A percentile compares a stretch with the other conserved stretches of the same genome.
phyloP scores from a whole-genome alignment of 768 basidiomycete genomes.

The Sistotremastrum niveocremeum region DNA sequence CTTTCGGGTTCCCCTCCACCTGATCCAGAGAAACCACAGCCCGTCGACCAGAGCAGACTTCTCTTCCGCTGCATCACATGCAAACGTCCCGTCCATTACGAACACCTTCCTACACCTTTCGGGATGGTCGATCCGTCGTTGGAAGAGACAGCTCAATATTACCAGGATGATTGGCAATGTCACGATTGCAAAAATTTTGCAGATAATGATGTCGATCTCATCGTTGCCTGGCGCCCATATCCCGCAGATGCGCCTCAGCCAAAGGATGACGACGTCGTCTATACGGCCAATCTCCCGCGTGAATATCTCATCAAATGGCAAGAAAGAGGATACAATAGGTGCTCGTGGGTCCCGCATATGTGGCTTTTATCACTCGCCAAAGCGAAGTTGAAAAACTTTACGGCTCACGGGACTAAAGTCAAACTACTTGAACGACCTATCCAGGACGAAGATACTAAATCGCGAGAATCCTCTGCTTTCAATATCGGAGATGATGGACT shows the following conservation, averaged over 20 bases:
- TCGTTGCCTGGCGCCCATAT: conserved; percentile 84
- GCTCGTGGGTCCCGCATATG: conserved; percentile 86
- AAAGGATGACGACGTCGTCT: conserved; percentile 28
- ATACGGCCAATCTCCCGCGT: conserved; percentile 56
- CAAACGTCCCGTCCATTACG: conserved; percentile 73
- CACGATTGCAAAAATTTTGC: conserved; percentile 63
- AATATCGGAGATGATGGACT: conserved; percentile 28
- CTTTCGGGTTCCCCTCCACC: too few relatives aligned
- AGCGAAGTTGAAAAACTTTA: conserved; percentile 66
- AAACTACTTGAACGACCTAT: conserved; percentile 41
- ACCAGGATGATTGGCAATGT: conserved; percentile 59
- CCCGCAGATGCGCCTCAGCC: conserved; percentile 39
- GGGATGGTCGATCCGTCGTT: conserved; percentile 18
- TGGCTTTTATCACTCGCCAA: conserved; percentile 65
- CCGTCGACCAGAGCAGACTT: conserved; percentile 16
- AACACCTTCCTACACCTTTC: conserved; percentile 44
- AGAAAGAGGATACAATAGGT: conserved; percentile 61
- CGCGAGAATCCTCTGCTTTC: conserved; percentile 18
- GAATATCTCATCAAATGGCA: conserved; percentile 92
- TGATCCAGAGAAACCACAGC: too few relatives aligned
- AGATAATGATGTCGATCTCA: conserved; percentile 55
- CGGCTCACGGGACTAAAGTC: conserved; percentile 53
- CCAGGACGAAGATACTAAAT: conserved; percentile 16
- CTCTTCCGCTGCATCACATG: conserved; percentile 77
- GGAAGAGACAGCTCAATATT: conserved; percentile 42